Base-by-base conservation (phyloP, 2,329 filamentous ascomycete genomes). In the Colletotrichum brevisporum region DNA sequence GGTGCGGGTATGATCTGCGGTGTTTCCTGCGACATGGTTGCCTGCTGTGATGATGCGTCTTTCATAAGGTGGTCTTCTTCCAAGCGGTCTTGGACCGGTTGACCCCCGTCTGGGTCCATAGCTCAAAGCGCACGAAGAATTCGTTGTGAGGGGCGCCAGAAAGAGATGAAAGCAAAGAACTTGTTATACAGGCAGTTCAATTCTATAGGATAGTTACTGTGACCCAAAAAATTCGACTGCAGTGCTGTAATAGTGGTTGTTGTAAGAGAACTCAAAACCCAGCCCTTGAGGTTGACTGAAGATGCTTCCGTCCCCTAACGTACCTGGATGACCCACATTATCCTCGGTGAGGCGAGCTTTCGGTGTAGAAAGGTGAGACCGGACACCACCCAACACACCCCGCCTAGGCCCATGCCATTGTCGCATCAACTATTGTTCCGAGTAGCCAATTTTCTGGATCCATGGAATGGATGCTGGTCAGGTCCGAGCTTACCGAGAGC, bases 391-490 rank as follows among this genome's bases (percentile, higher is more conserved):
- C 21, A 24, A 24, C 8, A 8, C 8, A 3, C 24, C 41, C 41
- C 16, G 41, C 13, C 41, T 8, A 36, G 31, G 8, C 31, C 31
- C 9, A 9, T 8, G 2, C 31, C 15, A 18, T 16, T 9, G 4
- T 21, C 67, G 67, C 62, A 52, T 60, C 62, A 66, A 69, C n/a
- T 21, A 15, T 69, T 69, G 26, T 65, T 69, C 67, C 67, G 67
- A 21, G 36, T 4, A 2, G 16, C 16, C 4, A 27, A 5, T 61
- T 51, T 43, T 4, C 10, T 18, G 24, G 0, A 31, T 16, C 5
- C 48, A 36, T 10, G 31, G 8, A 36, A 36, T 36, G 31, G 31
- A 36, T 36, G 31, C 31, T 36, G 31, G 31, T 36, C 31, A 36
- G 64, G 64, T 16, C 64, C 59, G 39, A 65, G 21, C 67, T 66